Percentiles rank a stretch among this genome's conserved stretches.
Evolutionary conservation across 495 filamentous ascomycete species (phyloP).

Genomic region (Tuber borchii): DNA sequence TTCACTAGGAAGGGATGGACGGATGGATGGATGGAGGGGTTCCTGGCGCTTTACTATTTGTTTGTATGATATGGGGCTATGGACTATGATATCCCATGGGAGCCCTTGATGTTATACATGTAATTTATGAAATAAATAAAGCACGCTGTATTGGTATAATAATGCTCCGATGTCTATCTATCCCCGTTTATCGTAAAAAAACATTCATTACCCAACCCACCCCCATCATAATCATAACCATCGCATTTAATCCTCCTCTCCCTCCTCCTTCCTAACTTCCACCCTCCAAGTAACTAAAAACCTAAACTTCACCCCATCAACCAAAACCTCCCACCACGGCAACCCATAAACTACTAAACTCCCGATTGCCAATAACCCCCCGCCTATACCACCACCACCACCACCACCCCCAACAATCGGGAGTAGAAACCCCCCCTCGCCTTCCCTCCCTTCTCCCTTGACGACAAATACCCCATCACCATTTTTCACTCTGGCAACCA

Average conservation of each 20-base stretch:
- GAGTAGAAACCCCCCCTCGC: neutral
- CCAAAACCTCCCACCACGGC: slow-evolving; percentile 3
- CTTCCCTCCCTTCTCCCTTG: neutral
- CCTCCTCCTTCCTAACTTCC: neutral
- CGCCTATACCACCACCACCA: neutral
- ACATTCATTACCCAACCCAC: neutral
- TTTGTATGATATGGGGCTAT: neutral
- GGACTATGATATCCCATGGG: neutral
- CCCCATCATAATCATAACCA: neutral
- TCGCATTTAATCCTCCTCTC: neutral
- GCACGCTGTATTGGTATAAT: too few relatives aligned
- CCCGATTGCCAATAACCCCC: neutral
- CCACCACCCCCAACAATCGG: neutral
- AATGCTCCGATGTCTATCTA: neutral
- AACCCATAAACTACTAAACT: neutral
- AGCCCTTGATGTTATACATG: neutral
- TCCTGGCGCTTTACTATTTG: neutral
- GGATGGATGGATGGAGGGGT: neutral
- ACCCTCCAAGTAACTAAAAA: neutral
- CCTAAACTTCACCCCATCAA: neutral
- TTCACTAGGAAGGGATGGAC: neutral
- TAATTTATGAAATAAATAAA: neutral
- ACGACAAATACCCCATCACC: neutral
- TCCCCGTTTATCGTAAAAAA: neutral
- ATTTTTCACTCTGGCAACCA: neutral